Evolutionary conservation across 192 early-diverging fungal genomes (phyloP), one percentile per base, ranked within the genome.

Genomic region (Rhizophagus sp.): DNA sequence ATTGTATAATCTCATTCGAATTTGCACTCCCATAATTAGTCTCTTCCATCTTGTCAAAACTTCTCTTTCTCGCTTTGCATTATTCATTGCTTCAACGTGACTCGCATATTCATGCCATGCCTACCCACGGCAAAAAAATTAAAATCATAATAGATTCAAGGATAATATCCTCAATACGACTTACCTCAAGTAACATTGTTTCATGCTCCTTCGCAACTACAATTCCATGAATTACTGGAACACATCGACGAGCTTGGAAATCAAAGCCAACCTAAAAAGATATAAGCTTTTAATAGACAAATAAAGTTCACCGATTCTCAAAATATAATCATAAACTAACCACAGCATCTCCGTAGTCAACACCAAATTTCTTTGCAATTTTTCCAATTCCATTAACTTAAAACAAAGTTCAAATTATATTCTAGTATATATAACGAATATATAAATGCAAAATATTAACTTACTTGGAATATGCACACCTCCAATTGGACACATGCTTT

Each of bases 341-440:
- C 68, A 97, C 95, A 8, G 95, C 96, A n/a, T 88, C 88, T 2
- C 87, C 95, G 79, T 87, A 96, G 73, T 97, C 94, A 22, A 97
- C 89, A 8, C 90, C 91, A 57, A 97, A 84, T 81, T 90, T 87
- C 64, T 87, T 88, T 44, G 96, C 96, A 33, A 99, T 73, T 36
- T 85, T 83, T 17, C 75, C 87, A 49, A 94, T 89, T 4, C 88
- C 89, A 19, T 88, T 78, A 65, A 88, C 88, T 91, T 82, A 34
- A 64, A 33, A 36, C 64, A 30, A 84, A 17, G 24, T 78, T 12
- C 44, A 74, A 68, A 67, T 33, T 64, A 27, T 25, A 34, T 8
- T 52, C 17, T 2, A 17, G 62, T 2, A 41, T 62, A 19, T 62
- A 19, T 36, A 25, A 73, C 50, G 33, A 70, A 36, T 73, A 41